Conservation (phyloP, 2,329 filamentous ascomycete species). For the Graphilbum sp. region DNA sequence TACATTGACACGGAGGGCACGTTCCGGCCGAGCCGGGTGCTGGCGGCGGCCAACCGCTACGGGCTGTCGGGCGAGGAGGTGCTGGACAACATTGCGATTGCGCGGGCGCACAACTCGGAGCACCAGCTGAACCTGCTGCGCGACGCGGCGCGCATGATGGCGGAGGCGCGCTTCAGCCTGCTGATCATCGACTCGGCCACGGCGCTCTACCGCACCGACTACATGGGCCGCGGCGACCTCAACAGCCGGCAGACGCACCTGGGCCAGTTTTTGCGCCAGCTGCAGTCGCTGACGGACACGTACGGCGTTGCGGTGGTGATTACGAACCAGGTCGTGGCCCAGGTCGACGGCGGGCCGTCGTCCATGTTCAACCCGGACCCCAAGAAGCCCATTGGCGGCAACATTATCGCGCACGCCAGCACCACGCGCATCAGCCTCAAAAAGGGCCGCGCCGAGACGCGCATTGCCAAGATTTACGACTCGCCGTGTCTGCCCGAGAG, state of each 20-base stretch:
- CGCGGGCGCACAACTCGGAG: conserved; percentile 94
- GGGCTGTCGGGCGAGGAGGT: conserved; percentile 94
- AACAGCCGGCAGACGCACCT: conserved; percentile 84
- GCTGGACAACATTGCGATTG: conserved; percentile 95
- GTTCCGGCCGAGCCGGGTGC: conserved; percentile 77
- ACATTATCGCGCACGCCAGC: conserved; percentile 95
- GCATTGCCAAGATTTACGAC: conserved; percentile 98
- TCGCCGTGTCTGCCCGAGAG: conserved; percentile 93
- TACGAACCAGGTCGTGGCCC: conserved; percentile 95
- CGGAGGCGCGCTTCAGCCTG: conserved; percentile 90
- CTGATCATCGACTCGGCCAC: conserved; percentile 94
- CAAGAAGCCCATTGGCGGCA: conserved; percentile 97
- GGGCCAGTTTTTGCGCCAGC: conserved; percentile 73
- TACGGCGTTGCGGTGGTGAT: conserved; percentile 98
- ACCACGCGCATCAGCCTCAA: conserved; percentile 89
- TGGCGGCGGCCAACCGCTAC: conserved; percentile 86
- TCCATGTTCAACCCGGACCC: conserved; percentile 99
- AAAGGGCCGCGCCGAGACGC: conserved; percentile 87
- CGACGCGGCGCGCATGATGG: conserved; percentile 98
- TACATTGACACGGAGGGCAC: conserved; percentile 99
- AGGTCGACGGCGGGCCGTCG: conserved; percentile 89
- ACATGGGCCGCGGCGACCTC: conserved; percentile 88
- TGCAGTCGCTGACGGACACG: conserved; percentile 62
- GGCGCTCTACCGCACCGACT: conserved; percentile 88
- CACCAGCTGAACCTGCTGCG: conserved; percentile 91